These are phyloP conservation scores for Cladophialophora psammophila DNA, from an alignment of 2,329 filamentous ascomycete species.

Conservation along the genomic window DNA sequence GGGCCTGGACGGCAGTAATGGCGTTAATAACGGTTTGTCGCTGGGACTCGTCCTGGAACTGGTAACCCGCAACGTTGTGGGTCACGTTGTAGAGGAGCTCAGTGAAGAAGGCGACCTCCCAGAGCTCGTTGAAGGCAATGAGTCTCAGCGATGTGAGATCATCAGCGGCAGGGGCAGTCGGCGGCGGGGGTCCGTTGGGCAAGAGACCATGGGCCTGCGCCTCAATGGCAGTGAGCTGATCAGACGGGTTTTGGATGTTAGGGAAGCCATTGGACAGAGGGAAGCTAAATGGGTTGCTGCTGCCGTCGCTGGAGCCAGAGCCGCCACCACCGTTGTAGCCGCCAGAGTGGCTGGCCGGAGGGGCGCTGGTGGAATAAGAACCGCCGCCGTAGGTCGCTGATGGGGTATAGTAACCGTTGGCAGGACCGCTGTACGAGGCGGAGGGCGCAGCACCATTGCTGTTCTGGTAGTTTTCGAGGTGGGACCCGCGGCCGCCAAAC, in stretches of 20 bases:
- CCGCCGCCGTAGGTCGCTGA: conserved; percentile 6
- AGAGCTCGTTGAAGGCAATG: conserved; percentile 75
- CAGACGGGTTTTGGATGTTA: conserved; percentile 58
- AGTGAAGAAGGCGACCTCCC: conserved; percentile 73
- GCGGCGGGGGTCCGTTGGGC: conserved; percentile 64
- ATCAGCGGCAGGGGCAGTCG: conserved; percentile 59
- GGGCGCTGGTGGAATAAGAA: conserved; percentile 8
- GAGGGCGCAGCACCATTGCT: conserved; percentile 11
- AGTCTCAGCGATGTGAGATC: conserved; percentile 65
- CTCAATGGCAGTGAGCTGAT: conserved; percentile 60
- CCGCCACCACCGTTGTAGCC: no score
- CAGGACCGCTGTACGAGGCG: conserved; percentile 2
- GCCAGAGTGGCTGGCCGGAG: background rate
- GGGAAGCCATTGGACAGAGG: conserved; percentile 63
- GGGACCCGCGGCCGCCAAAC: conserved; percentile 21
- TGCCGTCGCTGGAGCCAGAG: conserved; percentile 12
- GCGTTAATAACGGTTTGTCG: conserved; percentile 54
- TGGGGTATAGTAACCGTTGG: conserved; percentile 25
- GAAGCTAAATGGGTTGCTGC: conserved; percentile 36
- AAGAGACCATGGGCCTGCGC: conserved; percentile 66
- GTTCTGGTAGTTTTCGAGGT: conserved; percentile 17
- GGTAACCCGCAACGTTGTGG: conserved; percentile 55
- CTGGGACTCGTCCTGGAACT: conserved; percentile 52
- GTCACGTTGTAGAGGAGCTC: conserved; percentile 72
- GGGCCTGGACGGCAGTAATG: conserved; percentile 64